These are phyloP conservation scores for Babesia ovis DNA, from an alignment of 169 alveolate species.

Conservation along the genomic window DNA sequence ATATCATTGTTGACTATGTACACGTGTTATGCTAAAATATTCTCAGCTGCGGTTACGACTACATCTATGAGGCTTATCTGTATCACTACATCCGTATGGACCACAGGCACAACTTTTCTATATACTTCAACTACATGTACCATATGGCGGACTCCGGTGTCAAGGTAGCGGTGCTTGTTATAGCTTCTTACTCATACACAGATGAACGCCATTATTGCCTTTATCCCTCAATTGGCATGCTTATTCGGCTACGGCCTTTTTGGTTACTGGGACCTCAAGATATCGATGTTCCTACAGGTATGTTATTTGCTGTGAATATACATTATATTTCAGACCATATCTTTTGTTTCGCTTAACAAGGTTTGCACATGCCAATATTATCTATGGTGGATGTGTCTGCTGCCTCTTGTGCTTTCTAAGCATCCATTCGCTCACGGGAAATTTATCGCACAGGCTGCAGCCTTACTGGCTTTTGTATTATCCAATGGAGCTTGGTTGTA, in stretches of 20 bases:
- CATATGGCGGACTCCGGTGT: slow-evolving; percentile 68
- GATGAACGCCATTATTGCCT: slow-evolving; percentile 46
- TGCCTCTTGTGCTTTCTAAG: slow-evolving; percentile 55
- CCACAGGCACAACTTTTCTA: slow-evolving; percentile 96
- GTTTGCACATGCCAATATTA: slow-evolving; percentile 64
- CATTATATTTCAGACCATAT: slow-evolving; percentile 36
- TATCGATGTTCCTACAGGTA: slow-evolving; percentile 61
- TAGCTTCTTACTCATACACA: neutral
- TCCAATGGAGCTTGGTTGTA: slow-evolving; percentile 51
- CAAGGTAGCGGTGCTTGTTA: slow-evolving; percentile 61
- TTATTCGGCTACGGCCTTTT: slow-evolving; percentile 35
- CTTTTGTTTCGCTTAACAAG: slow-evolving; percentile 64
- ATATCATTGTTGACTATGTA: no score
- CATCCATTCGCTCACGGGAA: neutral
- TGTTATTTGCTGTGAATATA: neutral
- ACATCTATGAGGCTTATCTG: slow-evolving; percentile 91
- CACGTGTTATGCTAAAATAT: neutral
- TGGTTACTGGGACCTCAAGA: slow-evolving; percentile 40
- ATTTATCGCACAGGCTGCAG: neutral
- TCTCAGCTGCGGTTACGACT: slow-evolving; percentile 87
- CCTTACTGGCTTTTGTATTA: slow-evolving; percentile 12
- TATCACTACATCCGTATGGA: slow-evolving; percentile 95
- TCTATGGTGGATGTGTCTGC: slow-evolving; percentile 69
- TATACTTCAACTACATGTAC: slow-evolving; percentile 92
- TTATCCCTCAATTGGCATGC: slow-evolving; percentile 56